Evolutionary conservation across 1,284 basidiomycete species (phyloP).

Genomic region (Earliella scabrosa): DNA sequence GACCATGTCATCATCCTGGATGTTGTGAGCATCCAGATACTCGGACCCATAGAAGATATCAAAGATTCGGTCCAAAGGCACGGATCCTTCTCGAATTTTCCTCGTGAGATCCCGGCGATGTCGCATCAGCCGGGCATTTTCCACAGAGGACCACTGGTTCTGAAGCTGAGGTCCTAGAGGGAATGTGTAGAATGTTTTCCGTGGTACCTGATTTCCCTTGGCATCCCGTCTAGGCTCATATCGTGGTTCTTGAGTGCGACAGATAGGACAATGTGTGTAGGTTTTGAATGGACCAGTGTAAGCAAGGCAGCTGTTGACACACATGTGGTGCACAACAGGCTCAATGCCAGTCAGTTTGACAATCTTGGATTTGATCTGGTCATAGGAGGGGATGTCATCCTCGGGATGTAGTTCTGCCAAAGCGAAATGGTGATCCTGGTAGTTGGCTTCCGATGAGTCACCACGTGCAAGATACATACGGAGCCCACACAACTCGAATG

Average conservation of each 20-base stretch:
- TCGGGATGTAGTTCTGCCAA: neutral
- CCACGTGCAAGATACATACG: slow-evolving; percentile 4
- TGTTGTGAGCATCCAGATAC: slow-evolving; percentile 24
- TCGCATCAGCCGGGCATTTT: slow-evolving; percentile 20
- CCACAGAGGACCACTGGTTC: slow-evolving; percentile 15
- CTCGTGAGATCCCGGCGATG: slow-evolving; percentile 17
- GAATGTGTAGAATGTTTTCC: slow-evolving; percentile 19
- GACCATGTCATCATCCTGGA: slow-evolving; percentile 22
- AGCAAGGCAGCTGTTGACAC: slow-evolving; percentile 36
- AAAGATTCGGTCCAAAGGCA: neutral
- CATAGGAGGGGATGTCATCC: neutral
- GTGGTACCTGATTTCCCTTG: neutral
- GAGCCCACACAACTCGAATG: neutral
- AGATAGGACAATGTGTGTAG: slow-evolving; percentile 23
- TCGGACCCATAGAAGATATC: slow-evolving; percentile 21
- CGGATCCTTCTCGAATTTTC: neutral
- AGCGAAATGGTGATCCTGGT: neutral
- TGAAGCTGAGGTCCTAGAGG: slow-evolving; percentile 33
- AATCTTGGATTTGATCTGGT: slow-evolving; percentile 13
- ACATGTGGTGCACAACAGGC: slow-evolving; percentile 35
- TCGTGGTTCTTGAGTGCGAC: too few relatives aligned
- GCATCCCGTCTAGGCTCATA: too few relatives aligned
- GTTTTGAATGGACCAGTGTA: slow-evolving; percentile 35
- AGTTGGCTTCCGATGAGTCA: slow-evolving; percentile 6
- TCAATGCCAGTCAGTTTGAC: slow-evolving; percentile 31